Percentiles rank a stretch among this genome's conserved stretches.
Conservation (phyloP, 2,329 filamentous ascomycete species). For the Elsinoe perseae region DNA sequence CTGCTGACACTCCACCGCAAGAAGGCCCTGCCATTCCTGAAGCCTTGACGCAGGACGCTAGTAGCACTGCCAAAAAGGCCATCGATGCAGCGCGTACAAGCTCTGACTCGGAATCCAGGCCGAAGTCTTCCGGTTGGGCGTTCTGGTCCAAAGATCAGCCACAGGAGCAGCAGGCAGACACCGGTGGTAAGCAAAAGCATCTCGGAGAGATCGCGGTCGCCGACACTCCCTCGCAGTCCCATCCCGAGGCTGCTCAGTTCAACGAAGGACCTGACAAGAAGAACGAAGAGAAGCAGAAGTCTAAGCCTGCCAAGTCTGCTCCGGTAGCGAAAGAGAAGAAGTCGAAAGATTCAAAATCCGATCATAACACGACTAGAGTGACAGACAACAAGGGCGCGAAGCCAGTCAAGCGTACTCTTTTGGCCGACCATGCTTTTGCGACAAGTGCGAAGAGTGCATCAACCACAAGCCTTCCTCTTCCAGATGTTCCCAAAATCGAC, state of each 20-base stretch:
- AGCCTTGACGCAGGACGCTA: background rate
- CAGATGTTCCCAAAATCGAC: background rate
- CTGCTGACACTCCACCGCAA: background rate
- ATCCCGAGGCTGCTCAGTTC: conserved; percentile 45
- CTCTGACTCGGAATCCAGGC: conserved; percentile 22
- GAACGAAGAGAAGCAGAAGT: conserved; percentile 21
- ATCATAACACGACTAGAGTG: background rate
- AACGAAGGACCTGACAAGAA: conserved; percentile 34
- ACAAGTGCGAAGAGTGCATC: conserved; percentile 13
- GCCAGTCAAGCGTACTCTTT: background rate
- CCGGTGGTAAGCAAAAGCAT: conserved; percentile 50
- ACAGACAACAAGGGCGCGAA: background rate
- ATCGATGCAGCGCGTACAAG: conserved; percentile 9
- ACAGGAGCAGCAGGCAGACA: conserved; percentile 45
- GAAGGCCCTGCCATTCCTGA: background rate
- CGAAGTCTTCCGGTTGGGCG: conserved; percentile 61
- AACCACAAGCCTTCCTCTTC: background rate
- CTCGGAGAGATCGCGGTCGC: conserved; percentile 45
- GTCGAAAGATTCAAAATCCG: background rate
- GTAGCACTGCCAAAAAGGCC: background rate
- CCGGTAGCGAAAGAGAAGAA: background rate
- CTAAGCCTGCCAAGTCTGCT: conserved; percentile 20
- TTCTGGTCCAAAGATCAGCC: conserved; percentile 64
- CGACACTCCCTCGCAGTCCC: conserved; percentile 43
- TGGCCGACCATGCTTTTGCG: conserved; percentile 8